phyloP scores from a whole-genome alignment of 306 rosid species.

The Cucurbita ficifolia region DNA sequence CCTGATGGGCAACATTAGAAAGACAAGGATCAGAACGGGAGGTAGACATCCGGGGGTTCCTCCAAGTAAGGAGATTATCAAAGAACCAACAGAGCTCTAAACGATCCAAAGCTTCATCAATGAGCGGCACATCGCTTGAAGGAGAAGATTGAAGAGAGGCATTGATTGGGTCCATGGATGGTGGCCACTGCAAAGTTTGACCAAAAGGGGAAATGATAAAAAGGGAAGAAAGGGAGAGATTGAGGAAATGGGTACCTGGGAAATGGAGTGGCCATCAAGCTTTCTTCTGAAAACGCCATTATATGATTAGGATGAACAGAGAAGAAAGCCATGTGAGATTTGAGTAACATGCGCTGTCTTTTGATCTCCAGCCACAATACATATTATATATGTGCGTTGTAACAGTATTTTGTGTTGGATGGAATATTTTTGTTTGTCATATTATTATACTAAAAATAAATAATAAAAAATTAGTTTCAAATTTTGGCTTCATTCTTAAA shows the following conservation, averaged over 20 bases:
- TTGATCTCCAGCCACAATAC: slow-evolving; percentile 3
- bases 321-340: slow-evolving; percentile 1
- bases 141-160: slow-evolving; percentile 26
- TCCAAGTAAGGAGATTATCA: slow-evolving; percentile 30
- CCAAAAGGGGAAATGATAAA: neutral
- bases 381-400: neutral
- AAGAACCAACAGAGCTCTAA: slow-evolving; percentile 78
- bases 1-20: slow-evolving; percentile 11
- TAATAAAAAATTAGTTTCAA: no score
- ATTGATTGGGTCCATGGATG: neutral
- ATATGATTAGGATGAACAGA: neutral
- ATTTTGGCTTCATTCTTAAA: no score
- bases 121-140: slow-evolving; percentile 20
- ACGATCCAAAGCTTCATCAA: slow-evolving; percentile 45
- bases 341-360: slow-evolving; percentile 5
- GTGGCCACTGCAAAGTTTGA: neutral
- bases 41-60: slow-evolving; percentile 36
- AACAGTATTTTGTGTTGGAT: neutral
- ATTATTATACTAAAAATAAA: neutral
- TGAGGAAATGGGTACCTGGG: neutral
- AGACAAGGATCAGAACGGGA: slow-evolving; percentile 54
- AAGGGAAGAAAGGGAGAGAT: neutral
- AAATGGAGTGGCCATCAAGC: neutral
- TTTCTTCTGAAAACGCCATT: neutral
- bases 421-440: neutral